Percentiles rank a stretch among this genome's conserved stretches.
These are phyloP conservation scores for Rheum nobile DNA, from an alignment of 148 eudicot genomes.

Conservation along the genomic window DNA sequence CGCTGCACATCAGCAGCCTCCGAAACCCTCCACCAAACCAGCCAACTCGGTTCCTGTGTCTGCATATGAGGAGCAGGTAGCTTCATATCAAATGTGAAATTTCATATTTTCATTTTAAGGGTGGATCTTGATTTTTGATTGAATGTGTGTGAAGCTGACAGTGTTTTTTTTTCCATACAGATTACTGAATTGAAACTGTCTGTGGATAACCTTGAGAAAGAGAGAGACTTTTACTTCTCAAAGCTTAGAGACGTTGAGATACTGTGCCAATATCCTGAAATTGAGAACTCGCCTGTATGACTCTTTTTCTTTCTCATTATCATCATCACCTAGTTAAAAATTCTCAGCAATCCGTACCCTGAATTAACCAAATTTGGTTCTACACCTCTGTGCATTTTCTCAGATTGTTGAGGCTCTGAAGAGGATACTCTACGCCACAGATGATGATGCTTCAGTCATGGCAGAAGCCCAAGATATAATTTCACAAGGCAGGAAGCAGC, in stretches of 20 bases:
- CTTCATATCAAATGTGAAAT: neutral
- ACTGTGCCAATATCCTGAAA: conserved; percentile 75
- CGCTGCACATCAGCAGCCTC: conserved; percentile 20
- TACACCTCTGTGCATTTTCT: neutral
- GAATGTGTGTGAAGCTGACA: conserved; percentile 5
- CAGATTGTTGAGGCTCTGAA: conserved; percentile 78
- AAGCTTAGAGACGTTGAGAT: conserved; percentile 91
- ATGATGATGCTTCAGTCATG: conserved; percentile 62
- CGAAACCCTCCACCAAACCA: conserved; percentile 33
- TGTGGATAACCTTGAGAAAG: conserved; percentile 88
- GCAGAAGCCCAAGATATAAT: conserved; percentile 79
- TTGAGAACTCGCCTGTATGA: conserved; percentile 60
- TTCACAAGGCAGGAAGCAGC: conserved; percentile 29
- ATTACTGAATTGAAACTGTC: conserved; percentile 87
- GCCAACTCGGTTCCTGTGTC: conserved; percentile 36
- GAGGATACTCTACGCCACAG: conserved; percentile 68
- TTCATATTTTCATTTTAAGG: neutral
- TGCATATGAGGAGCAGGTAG: conserved; percentile 71
- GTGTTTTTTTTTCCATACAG: conserved; percentile 22
- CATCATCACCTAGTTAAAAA: neutral
- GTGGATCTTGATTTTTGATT: neutral
- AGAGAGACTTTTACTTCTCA: conserved; percentile 90
- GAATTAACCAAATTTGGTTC: neutral
- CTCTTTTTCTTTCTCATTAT: neutral
- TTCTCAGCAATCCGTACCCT: no score